These are phyloP conservation scores for Penicillium fimorum DNA, from an alignment of 495 filamentous ascomycete species.

Conservation along the genomic window DNA sequence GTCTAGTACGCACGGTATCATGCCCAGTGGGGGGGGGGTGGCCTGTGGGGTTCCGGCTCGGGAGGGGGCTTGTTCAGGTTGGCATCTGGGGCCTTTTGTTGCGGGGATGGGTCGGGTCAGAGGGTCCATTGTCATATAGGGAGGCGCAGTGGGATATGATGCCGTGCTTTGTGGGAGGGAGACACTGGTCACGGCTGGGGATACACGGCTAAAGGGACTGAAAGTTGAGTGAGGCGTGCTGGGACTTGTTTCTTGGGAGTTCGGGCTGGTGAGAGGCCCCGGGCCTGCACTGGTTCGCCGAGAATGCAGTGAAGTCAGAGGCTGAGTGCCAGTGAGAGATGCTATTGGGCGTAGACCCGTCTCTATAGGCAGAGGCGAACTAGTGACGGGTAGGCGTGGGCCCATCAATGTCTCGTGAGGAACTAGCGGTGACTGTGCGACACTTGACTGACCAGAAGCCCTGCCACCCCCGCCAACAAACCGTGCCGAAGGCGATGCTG, in stretches of 20 bases:
- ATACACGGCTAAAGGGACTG: slow-evolving; percentile 48
- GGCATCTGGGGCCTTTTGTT: slow-evolving; percentile 27
- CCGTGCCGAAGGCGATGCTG: slow-evolving; percentile 58
- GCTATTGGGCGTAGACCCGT: slow-evolving; percentile 27
- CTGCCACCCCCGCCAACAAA: slow-evolving; percentile 34
- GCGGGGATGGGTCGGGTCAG: slow-evolving; percentile 26
- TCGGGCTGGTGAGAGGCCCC: slow-evolving; percentile 33
- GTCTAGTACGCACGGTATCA: slow-evolving; percentile 65
- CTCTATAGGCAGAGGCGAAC: slow-evolving; percentile 34
- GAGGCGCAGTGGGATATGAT: slow-evolving; percentile 19
- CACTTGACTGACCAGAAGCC: slow-evolving; percentile 45
- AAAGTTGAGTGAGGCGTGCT: slow-evolving; percentile 52
- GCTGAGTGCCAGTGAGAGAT: slow-evolving; percentile 31
- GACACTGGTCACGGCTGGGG: slow-evolving; percentile 37
- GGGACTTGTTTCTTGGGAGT: slow-evolving; percentile 57
- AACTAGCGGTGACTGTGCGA: slow-evolving; percentile 47
- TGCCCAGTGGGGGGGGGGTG: slow-evolving; percentile 39
- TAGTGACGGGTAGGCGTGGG: slow-evolving; percentile 25
- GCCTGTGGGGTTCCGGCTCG: slow-evolving; percentile 37
- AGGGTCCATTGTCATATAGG: slow-evolving; percentile 34
- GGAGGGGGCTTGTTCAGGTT: slow-evolving; percentile 37
- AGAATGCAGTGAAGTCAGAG: slow-evolving; percentile 37
- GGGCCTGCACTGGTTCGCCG: slow-evolving; percentile 43
- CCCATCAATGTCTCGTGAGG: slow-evolving; percentile 35
- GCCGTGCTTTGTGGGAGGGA: slow-evolving; percentile 24